Evolutionary conservation across 768 basidiomycete species (phyloP).

Genomic region (Sporobolomyces pararoseus): DNA sequence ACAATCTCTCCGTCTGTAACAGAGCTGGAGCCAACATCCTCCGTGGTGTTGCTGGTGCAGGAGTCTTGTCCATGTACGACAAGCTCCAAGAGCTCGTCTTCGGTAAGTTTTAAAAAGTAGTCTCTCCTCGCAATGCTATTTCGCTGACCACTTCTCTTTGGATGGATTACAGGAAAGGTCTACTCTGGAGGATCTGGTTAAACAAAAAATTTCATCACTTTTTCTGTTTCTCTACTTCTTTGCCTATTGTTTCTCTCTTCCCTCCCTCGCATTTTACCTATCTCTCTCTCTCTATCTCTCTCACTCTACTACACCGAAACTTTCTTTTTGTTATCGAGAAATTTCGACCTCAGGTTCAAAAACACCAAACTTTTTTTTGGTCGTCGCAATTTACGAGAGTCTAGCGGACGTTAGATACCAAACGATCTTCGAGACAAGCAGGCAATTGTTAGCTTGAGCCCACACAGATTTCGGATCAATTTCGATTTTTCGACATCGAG

Average conservation of each 20-base stretch:
- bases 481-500: too few relatives aligned
- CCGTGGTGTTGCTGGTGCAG: conserved; percentile 99
- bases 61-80: conserved; percentile 98
- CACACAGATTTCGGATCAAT: too few relatives aligned
- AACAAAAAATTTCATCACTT: not conserved
- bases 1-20: conserved; percentile 77
- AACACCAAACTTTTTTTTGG: too few relatives aligned
- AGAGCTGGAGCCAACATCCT: conserved; percentile 65
- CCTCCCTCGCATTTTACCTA: not conserved
- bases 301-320: too few relatives aligned
- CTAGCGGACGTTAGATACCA: too few relatives aligned
- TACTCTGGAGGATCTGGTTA: conserved; percentile 40
- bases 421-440: too few relatives aligned
- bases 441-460: too few relatives aligned
- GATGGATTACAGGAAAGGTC: conserved; percentile 6
- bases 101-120: conserved; percentile 25
- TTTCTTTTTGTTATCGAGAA: too few relatives aligned
- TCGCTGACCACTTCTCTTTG: not conserved
- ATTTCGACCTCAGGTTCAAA: too few relatives aligned
- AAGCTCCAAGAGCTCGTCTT: conserved; percentile 74
- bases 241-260: not conserved
- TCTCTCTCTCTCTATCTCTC: not conserved
- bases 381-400: too few relatives aligned
- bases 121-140: not conserved
- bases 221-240: not conserved